phyloP scores from a whole-genome alignment of 2,329 filamentous ascomycete genomes.

The Teratosphaeria destructans region DNA sequence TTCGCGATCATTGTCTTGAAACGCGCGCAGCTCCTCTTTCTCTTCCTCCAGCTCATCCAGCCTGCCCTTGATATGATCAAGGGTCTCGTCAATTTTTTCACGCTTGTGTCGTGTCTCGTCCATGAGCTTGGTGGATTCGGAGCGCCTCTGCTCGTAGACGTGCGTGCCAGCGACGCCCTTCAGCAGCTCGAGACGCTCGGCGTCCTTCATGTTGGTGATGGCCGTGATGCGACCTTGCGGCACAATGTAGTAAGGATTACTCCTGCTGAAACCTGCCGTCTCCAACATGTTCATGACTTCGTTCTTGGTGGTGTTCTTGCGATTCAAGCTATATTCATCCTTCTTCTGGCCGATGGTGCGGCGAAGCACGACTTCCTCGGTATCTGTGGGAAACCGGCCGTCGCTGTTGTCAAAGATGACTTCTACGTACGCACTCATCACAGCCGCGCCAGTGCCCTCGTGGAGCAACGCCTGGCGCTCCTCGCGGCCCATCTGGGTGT shows the following conservation, averaged over 20 bases:
- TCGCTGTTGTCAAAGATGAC: conserved; percentile 98
- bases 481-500: conserved; percentile 89
- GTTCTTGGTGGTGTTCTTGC: conserved; percentile 87
- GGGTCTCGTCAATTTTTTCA: conserved; percentile 82
- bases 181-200: conserved; percentile 74
- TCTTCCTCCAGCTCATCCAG: conserved; percentile 87
- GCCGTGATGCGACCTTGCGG: conserved; percentile 93
- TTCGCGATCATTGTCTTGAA: conserved; percentile 90
- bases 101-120: conserved; percentile 91
- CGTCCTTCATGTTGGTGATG: conserved; percentile 97
- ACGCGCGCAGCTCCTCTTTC: conserved; percentile 87
- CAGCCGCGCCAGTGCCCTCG: conserved; percentile 92
- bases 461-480: conserved; percentile 94
- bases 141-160: conserved; percentile 84
- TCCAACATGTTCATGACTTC: conserved; percentile 95
- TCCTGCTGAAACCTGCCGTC: conserved; percentile 89
- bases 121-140: conserved; percentile 95
- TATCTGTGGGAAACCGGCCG: conserved; percentile 86
- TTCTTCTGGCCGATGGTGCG: conserved; percentile 96
- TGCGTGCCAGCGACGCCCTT: conserved; percentile 99
- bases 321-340: conserved; percentile 95
- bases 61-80: conserved; percentile 85
- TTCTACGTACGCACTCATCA: conserved; percentile 99
- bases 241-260: conserved; percentile 98
- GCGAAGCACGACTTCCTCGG: conserved; percentile 79